Base-by-base conservation (phyloP, 257 asterid species). In the Ilex aquifolium region DNA sequence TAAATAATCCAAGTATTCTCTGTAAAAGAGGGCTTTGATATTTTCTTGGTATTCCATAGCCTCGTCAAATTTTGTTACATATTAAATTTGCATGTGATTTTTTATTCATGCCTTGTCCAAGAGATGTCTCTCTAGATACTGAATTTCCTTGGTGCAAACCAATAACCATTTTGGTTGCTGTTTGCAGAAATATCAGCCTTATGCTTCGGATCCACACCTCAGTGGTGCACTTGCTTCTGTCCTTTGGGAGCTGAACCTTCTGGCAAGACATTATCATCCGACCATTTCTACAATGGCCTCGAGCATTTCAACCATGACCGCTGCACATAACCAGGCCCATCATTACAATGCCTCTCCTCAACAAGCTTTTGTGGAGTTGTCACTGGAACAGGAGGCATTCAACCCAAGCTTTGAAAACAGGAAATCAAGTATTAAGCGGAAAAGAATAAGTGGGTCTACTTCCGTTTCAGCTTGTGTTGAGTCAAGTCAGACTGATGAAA, bases 161-260 rank as follows among this genome's bases (percentile, higher is more conserved):
- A 49, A 72, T 64, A 52, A 14, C 55, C 15, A 17, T 61, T 68
- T 65, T 30, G 53, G 55, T 65, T 60, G 30, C 32, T n/a, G n/a
- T n/a, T 58, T 73, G 77, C 88, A 93, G 97, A 90, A 75, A 74
- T 87, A 90, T 67, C 95, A 85, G 64, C 95, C 99, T 55, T 69
- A 80, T 57, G 95, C 86, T 27, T 58, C 76, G 55, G 99, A 93
- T 74, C 99, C 99, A 7, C 84, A 87, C 87, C 92, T 73, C 1
- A 87, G 99, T 57, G 99, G 97, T 60, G 97, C 97, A 56, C 83
- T 93, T 59, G 91, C 99, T 63, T 88, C 99, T 3, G 97, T 93
- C 51, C 94, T 90, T 57, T 93, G 99, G 99, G 99, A 93, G 80
- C 89, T 93, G 53, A 87, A 90, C 75, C 95, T 93, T 60, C 76